Conservation (phyloP, 192 early-diverging fungal species). For the Powellomyces hirtus region DNA sequence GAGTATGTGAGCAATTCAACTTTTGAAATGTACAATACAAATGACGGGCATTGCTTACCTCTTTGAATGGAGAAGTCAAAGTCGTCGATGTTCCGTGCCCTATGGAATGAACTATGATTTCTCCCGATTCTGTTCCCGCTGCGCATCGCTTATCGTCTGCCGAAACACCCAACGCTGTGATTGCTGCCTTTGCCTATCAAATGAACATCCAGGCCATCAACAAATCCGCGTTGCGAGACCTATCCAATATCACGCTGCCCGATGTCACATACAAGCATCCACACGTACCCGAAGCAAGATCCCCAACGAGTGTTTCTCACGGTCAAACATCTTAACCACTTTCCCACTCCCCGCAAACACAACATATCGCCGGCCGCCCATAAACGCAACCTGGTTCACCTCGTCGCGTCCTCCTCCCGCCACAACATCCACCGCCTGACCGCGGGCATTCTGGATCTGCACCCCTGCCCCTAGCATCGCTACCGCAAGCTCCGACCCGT, state of each 20-base stretch:
- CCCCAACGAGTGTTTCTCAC: not conserved
- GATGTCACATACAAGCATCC: not conserved
- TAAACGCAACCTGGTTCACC: not conserved
- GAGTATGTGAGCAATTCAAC: too few species aligned
- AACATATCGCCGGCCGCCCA: not conserved
- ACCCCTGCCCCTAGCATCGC: not conserved
- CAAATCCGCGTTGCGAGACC: too few species aligned
- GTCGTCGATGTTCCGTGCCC: not conserved
- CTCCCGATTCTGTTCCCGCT: not conserved
- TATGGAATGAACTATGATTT: not conserved
- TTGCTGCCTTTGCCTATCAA: too few species aligned
- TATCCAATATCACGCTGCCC: not conserved
- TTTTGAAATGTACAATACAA: not conserved
- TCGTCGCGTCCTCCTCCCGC: not conserved
- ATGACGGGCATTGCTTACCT: not conserved
- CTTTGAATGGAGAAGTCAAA: not conserved
- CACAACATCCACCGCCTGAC: not conserved
- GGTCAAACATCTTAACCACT: not conserved
- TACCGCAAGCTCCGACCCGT: not conserved
- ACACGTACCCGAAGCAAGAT: not conserved
- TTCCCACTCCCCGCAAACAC: not conserved
- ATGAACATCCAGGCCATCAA: too few species aligned
- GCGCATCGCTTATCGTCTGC: not conserved
- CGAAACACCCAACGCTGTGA: not conserved
- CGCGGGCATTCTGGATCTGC: not conserved